These are phyloP conservation scores for Juncus effusus DNA, from an alignment of 176 grass and related monocot genomes.

Conservation along the genomic window DNA sequence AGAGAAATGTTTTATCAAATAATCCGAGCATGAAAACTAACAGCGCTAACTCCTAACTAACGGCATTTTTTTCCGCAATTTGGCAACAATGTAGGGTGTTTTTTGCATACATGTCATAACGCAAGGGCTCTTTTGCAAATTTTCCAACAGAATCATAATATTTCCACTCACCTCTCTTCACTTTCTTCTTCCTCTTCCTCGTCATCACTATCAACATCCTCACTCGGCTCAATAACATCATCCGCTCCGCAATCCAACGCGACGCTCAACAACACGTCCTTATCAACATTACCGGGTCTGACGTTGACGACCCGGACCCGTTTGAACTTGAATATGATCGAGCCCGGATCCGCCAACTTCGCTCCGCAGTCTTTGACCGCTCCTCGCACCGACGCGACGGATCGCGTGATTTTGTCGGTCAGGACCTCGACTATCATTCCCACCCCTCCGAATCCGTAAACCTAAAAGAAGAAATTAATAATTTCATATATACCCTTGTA, in stretches of 20 bases:
- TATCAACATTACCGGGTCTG: conserved; percentile 69
- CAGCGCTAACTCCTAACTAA: too few species aligned
- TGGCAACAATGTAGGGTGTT: too few species aligned
- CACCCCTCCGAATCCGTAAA: conserved; percentile 96
- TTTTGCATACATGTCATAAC: too few species aligned
- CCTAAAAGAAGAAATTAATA: conserved; percentile 25
- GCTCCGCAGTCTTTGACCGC: conserved; percentile 63
- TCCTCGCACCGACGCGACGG: conserved; percentile 63
- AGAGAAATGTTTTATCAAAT: too few species aligned
- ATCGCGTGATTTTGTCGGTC: conserved; percentile 99
- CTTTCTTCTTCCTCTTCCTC: conserved; percentile 46
- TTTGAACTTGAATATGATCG: conserved; percentile 88
- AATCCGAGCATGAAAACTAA: too few species aligned
- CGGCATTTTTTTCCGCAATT: too few species aligned
- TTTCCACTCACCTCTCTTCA: conserved; percentile 54
- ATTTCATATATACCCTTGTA: too few species aligned
- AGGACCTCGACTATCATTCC: conserved; percentile 93
- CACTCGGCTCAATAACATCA: conserved; percentile 87
- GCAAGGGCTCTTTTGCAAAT: too few species aligned
- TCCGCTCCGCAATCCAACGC: conserved; percentile 87
- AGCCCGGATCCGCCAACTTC: conserved; percentile 92
- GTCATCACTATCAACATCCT: conserved; percentile 41
- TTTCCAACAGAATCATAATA: not conserved
- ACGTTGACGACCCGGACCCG: conserved; percentile 75
- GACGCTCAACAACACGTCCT: conserved; percentile 65